Conservation (phyloP, 2,329 filamentous ascomycete species). For the Fusarium sarcochroum region DNA sequence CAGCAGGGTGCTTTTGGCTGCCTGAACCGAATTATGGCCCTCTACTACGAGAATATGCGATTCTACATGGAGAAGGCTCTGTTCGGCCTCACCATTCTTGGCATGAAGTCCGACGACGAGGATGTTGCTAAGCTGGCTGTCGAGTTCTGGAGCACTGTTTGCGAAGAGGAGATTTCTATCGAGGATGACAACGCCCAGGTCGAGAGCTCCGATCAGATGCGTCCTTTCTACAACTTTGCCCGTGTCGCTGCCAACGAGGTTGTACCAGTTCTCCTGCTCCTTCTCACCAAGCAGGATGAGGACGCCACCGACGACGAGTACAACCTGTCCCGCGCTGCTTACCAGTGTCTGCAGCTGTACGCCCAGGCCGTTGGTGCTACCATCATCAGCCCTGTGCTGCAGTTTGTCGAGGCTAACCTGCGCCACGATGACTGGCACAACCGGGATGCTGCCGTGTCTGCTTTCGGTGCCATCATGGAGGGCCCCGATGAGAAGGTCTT, state of each 20-base stretch:
- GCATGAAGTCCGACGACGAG: constrained; percentile 98
- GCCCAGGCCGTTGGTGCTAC: constrained; percentile 89
- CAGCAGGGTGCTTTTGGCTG: constrained; percentile 97
- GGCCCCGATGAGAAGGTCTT: constrained; percentile 93
- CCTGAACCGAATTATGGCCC: constrained; percentile 97
- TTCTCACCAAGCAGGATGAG: constrained; percentile 97
- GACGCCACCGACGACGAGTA: constrained; percentile 98
- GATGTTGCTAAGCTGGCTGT: constrained; percentile 98
- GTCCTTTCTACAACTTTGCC: constrained; percentile 96
- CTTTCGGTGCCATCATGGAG: constrained; percentile 99
- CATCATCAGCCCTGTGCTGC: constrained; percentile 87
- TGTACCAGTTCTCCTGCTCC: constrained; percentile 87
- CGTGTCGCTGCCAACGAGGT: constrained; percentile 94
- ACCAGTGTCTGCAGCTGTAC: constrained; percentile 96
- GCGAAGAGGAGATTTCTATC: constrained; percentile 97
- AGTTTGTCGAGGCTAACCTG: constrained; percentile 93
- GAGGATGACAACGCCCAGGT: constrained; percentile 90
- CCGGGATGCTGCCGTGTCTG: constrained; percentile 95
- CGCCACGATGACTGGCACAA: constrained; percentile 94
- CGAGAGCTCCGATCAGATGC: constrained; percentile 85
- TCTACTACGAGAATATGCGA: constrained; percentile 99
- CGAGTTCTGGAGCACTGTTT: constrained; percentile 99
- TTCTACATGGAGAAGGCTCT: constrained; percentile 99
- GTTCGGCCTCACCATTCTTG: constrained; percentile 96
- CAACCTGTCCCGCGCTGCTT: constrained; percentile 93